A percentile compares a stretch with the other conserved stretches of the same genome.
Conservation (phyloP, 1,284 basidiomycete species). For the Ustilago cynodontis region DNA sequence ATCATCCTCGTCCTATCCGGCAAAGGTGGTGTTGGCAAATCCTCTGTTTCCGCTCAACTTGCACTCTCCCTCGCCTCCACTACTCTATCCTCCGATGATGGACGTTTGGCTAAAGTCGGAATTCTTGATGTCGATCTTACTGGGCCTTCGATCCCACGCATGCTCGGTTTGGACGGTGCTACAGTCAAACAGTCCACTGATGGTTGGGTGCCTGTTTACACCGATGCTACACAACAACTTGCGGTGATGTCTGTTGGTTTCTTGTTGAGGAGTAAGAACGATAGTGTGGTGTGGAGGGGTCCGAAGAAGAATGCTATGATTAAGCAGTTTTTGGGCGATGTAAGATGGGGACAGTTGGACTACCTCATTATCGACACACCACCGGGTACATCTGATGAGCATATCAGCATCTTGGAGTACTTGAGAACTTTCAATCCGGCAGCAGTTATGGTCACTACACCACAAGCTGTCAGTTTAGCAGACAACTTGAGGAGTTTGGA, state of each 20-base stretch:
- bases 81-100: not conserved
- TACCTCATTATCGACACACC: conserved; percentile 98
- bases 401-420: conserved; percentile 93
- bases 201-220: conserved; percentile 97
- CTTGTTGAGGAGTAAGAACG: conserved; percentile 86
- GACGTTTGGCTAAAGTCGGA: conserved; percentile 75
- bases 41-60: conserved; percentile 91
- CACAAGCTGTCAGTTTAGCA: conserved; percentile 93
- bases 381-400: conserved; percentile 96
- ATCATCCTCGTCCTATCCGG: conserved; percentile 94
- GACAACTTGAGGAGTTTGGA: conserved; percentile 96
- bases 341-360: conserved; percentile 95
- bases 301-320: conserved; percentile 99
- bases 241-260: conserved; percentile 98
- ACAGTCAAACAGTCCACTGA: conserved; percentile 83
- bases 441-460: conserved; percentile 93
- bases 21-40: conserved; percentile 98
- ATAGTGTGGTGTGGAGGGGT: conserved; percentile 96
- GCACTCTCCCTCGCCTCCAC: conserved; percentile 77
- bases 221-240: conserved; percentile 73
- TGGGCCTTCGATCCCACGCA: conserved; percentile 94
- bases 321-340: conserved; percentile 94
- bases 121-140: conserved; percentile 97
- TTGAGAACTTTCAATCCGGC: conserved; percentile 78
- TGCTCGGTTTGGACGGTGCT: conserved; percentile 91